Evolutionary conservation across 2,329 filamentous ascomycete genomes (phyloP).

Genomic region (Phialocephala sp.): DNA sequence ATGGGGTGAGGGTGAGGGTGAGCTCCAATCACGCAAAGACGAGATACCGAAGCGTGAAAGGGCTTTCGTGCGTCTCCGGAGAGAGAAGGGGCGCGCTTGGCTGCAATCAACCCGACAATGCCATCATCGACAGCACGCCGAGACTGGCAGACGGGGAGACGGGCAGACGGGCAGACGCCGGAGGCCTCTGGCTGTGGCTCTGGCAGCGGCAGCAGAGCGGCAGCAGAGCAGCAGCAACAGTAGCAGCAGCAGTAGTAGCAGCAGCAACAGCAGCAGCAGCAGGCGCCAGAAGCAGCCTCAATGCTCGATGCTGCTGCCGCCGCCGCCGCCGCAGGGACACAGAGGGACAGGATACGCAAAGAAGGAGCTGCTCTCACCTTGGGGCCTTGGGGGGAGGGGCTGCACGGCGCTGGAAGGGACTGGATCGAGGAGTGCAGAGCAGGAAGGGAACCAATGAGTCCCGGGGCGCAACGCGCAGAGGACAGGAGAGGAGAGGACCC

Average conservation of each 20-base stretch:
- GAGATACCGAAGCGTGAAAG: background rate
- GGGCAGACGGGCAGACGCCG: background rate
- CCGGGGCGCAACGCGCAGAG: background rate
- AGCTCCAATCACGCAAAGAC: constrained; percentile 11
- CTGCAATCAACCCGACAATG: constrained; percentile 2
- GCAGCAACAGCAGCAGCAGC: background rate
- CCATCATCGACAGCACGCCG: background rate
- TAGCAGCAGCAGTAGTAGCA: too few species aligned
- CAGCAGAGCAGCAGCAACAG: too few species aligned
- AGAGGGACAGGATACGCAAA: background rate
- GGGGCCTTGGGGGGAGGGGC: background rate
- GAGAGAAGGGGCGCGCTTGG: background rate
- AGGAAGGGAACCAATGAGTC: constrained; percentile 5
- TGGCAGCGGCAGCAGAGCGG: too few species aligned
- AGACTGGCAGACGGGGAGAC: background rate
- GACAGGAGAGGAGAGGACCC: too few species aligned
- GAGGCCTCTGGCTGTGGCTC: too few species aligned
- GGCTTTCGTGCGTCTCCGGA: constrained; percentile 3
- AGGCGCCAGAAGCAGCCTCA: background rate
- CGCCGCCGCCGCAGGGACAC: background rate
- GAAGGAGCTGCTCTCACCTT: background rate
- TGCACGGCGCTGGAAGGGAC: background rate
- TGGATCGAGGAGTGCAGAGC: background rate
- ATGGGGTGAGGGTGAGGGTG: constrained; percentile 11
- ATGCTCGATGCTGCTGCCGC: too few species aligned